A percentile compares a stretch with the other conserved stretches of the same genome.
These are phyloP conservation scores for Eragrostis curvula DNA, from an alignment of 176 grass and related monocot genomes.

Conservation along the genomic window DNA sequence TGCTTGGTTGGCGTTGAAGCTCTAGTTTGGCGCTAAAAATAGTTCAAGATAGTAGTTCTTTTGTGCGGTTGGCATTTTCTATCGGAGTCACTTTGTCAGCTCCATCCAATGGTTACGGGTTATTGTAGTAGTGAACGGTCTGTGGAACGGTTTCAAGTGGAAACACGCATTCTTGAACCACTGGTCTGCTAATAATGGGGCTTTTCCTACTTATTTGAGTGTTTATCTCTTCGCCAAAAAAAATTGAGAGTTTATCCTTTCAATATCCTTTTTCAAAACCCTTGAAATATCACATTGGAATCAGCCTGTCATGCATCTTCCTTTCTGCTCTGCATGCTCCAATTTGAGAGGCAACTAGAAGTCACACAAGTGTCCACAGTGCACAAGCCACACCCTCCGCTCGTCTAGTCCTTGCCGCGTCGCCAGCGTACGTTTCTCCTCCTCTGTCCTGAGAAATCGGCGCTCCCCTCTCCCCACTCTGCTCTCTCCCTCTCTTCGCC, in stretches of 20 bases:
- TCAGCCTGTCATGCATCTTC: neutral
- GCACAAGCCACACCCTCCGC: neutral
- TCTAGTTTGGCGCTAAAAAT: slow-evolving; percentile 24
- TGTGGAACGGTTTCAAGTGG: neutral
- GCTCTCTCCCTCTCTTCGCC: neutral
- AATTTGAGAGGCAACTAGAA: neutral
- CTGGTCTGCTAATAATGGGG: no score
- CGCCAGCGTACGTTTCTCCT: slow-evolving; percentile 15
- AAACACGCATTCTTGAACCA: neutral
- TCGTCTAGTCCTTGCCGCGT: neutral
- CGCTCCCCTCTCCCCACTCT: neutral
- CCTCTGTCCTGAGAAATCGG: slow-evolving; percentile 26
- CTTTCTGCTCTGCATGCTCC: neutral
- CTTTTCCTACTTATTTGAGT: no score
- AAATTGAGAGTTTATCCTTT: no score
- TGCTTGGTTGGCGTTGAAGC: neutral
- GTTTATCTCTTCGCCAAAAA: no score
- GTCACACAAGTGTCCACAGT: neutral
- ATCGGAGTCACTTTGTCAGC: neutral
- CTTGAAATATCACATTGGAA: neutral
- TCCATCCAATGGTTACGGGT: neutral
- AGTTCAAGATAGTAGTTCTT: neutral
- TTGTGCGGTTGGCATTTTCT: neutral
- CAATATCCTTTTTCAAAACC: no score
- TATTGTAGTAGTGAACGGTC: neutral